Percentiles rank a stretch among this genome's conserved stretches.
phyloP scores from a whole-genome alignment of 2,329 filamentous ascomycete species.

The Decorospora gaudefroyi region DNA sequence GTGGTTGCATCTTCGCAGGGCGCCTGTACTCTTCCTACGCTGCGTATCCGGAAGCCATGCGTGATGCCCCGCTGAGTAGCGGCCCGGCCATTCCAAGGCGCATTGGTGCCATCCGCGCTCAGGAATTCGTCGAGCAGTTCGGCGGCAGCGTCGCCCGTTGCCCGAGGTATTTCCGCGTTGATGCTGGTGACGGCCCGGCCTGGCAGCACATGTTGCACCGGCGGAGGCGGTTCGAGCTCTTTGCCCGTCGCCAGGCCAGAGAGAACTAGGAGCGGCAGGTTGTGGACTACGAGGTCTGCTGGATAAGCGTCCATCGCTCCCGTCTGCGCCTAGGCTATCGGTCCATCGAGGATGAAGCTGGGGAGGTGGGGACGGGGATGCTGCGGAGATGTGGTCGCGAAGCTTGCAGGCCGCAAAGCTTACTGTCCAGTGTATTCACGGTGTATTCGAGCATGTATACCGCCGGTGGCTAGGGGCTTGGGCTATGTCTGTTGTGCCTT shows the following conservation, averaged over 20 bases:
- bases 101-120: conserved; percentile 64
- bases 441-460: no score
- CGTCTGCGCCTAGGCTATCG: conserved; percentile 30
- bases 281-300: conserved; percentile 78
- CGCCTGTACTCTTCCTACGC: conserved; percentile 74
- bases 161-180: conserved; percentile 69
- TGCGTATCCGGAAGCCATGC: conserved; percentile 69
- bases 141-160: conserved; percentile 68
- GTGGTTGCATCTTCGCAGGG: conserved; percentile 25
- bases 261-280: conserved; percentile 80
- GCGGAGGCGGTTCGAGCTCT: conserved; percentile 50
- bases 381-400: conserved; percentile 11
- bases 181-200: conserved; percentile 62
- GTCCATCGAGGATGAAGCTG: conserved; percentile 32
- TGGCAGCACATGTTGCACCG: conserved; percentile 48
- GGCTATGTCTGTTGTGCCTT: conserved; percentile 8
- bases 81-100: conserved; percentile 69
- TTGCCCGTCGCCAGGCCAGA: conserved; percentile 65
- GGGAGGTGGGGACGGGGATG: conserved; percentile 10
- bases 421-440: no score
- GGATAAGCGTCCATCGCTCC: conserved; percentile 80
- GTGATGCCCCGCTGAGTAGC: conserved; percentile 52
- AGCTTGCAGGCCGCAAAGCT: conserved; percentile 1
- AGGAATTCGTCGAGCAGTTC: conserved; percentile 69
- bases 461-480: no score